Conservation (phyloP, 2,329 filamentous ascomycete genomes). For the Trichoderma sp. region DNA sequence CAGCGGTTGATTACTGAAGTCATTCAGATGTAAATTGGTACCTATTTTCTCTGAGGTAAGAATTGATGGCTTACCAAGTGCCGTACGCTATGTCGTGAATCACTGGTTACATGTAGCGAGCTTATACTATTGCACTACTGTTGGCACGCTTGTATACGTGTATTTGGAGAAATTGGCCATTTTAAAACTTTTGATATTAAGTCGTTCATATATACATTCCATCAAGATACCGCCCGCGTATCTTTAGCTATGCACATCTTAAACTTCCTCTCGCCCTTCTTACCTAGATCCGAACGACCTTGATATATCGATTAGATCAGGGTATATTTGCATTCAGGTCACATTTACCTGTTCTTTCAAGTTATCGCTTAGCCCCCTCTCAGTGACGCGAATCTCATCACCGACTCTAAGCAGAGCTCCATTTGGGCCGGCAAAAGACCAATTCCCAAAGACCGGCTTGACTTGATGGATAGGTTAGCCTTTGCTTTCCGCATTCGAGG, state of each 20-base stretch:
- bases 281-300: neutral
- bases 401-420: slow-evolving; percentile 31
- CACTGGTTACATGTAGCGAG: neutral
- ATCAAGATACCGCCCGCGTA: neutral
- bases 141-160: neutral
- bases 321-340: neutral
- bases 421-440: slow-evolving; percentile 31
- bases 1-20: neutral
- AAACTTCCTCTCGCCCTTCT: neutral
- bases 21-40: neutral
- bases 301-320: neutral
- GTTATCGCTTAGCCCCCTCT: slow-evolving; percentile 13
- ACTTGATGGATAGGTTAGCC: slow-evolving; percentile 22
- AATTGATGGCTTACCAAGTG: neutral
- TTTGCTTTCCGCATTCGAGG: neutral
- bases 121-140: neutral
- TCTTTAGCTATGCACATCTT: neutral
- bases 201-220: neutral
- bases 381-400: slow-evolving; percentile 34
- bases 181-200: neutral
- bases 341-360: neutral
- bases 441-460: slow-evolving; percentile 33
- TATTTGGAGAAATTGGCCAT: neutral
- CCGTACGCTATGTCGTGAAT: neutral
- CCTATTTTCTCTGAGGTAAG: neutral